phyloP scores from a whole-genome alignment of 1,284 basidiomycete genomes.

The Cutaneotrichosporon sp. region DNA sequence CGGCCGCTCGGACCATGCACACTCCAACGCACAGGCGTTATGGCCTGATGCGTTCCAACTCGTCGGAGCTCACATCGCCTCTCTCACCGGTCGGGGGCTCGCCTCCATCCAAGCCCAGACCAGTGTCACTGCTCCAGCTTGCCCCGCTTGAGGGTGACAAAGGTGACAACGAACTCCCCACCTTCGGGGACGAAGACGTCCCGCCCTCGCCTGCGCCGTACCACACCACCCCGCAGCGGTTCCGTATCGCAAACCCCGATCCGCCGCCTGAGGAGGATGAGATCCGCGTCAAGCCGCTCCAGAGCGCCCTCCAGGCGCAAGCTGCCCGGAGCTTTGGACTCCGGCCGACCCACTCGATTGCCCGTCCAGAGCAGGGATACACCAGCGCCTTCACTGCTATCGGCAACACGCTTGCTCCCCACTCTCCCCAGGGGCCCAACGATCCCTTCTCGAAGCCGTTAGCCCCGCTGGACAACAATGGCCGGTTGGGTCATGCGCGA shows the following conservation, averaged over 20 bases:
- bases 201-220: not conserved
- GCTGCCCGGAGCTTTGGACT: not conserved
- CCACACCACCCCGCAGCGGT: not conserved
- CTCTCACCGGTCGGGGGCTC: too few relatives aligned
- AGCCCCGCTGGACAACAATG: not conserved
- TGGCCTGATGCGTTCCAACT: too few relatives aligned
- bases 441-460: not conserved
- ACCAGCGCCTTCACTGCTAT: not conserved
- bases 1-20: too few relatives aligned
- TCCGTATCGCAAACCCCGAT: conserved; percentile 5
- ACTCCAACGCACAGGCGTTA: too few relatives aligned
- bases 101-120: too few relatives aligned
- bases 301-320: not conserved
- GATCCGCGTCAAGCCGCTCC: not conserved
- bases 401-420: not conserved
- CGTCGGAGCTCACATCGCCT: too few relatives aligned
- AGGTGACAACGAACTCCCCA: not conserved
- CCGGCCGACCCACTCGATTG: not conserved
- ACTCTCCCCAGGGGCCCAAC: not conserved
- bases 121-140: too few relatives aligned
- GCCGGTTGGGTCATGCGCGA: not conserved
- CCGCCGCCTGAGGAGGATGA: not conserved
- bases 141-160: too few relatives aligned
- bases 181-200: not conserved
- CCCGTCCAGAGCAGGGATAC: not conserved